phyloP scores from a whole-genome alignment of 306 rosid species.

The Abrus pulchellus region DNA sequence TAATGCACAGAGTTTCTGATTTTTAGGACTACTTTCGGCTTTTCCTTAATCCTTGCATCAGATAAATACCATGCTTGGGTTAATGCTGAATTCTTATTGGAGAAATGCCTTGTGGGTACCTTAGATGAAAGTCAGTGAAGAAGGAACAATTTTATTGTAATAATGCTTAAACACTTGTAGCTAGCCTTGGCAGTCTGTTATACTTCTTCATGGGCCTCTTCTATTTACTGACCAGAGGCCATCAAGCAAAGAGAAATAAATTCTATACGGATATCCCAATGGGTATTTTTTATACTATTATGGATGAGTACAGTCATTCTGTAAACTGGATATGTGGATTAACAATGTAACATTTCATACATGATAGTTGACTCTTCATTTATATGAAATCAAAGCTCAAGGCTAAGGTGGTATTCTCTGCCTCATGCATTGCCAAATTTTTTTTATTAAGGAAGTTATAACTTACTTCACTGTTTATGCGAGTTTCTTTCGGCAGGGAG shows the following conservation, averaged over 20 bases:
- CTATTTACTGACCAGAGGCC: slow-evolving; percentile 27
- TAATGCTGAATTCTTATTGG: slow-evolving; percentile 84
- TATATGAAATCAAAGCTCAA: not conserved
- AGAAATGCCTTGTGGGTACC: slow-evolving; percentile 87
- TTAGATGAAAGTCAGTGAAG: slow-evolving; percentile 65
- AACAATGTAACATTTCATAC: slow-evolving; percentile 33
- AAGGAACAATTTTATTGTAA: not conserved
- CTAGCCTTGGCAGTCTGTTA: slow-evolving; percentile 23
- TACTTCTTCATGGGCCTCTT: slow-evolving; percentile 42
- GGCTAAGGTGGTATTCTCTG: slow-evolving; percentile 15
- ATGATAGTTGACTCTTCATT: slow-evolving; percentile 42
- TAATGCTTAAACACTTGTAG: slow-evolving; percentile 32
- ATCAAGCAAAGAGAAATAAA: slow-evolving; percentile 42
- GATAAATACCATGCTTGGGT: slow-evolving; percentile 99
- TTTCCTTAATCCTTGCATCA: slow-evolving; percentile 62
- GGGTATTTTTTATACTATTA: slow-evolving; percentile 27
- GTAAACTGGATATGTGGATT: slow-evolving; percentile 31
- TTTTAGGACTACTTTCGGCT: slow-evolving; percentile 7
- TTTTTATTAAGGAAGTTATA: not conserved
- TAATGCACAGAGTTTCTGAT: slow-evolving; percentile 31
- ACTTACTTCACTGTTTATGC: not conserved
- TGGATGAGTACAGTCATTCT: slow-evolving; percentile 31
- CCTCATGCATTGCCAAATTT: not conserved
- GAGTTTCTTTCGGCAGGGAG: not conserved
- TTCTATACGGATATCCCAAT: slow-evolving; percentile 4